A percentile compares a stretch with the other conserved stretches of the same genome.
Evolutionary conservation across 73 alveolate species (phyloP).

Genomic region (Paramecium sonneborni): DNA sequence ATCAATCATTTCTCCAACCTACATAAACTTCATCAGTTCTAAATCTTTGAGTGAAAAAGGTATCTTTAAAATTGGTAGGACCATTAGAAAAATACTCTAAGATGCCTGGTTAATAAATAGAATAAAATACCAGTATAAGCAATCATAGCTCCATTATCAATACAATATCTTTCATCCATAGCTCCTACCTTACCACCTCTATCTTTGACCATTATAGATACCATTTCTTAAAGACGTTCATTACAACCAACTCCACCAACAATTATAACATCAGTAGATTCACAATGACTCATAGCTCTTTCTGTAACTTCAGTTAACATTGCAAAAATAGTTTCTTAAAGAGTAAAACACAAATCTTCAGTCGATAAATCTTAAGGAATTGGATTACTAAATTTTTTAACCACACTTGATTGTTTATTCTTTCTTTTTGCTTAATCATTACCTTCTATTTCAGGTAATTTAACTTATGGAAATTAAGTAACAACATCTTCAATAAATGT

Average conservation of each 20-base stretch:
- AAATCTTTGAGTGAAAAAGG: constrained; percentile 95
- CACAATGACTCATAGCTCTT: constrained; percentile 99
- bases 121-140: constrained; percentile 94
- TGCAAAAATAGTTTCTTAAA: constrained; percentile 97
- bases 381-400: constrained; percentile 66
- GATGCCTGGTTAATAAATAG: neutral
- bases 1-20: constrained; percentile 80
- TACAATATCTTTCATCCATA: constrained; percentile 99
- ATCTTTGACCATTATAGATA: constrained; percentile 92
- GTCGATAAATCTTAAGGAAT: constrained; percentile 72
- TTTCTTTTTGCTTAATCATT: constrained; percentile 68
- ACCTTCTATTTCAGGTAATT: constrained; percentile 49
- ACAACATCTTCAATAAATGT: constrained; percentile 89
- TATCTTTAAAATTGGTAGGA: constrained; percentile 80
- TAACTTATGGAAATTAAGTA: constrained; percentile 60
- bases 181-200: constrained; percentile 98
- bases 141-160: constrained; percentile 99
- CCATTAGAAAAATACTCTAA: constrained; percentile 87
- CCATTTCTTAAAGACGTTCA: constrained; percentile 96
- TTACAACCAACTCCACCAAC: constrained; percentile 99
- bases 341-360: constrained; percentile 94
- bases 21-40: constrained; percentile 98
- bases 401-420: constrained; percentile 56
- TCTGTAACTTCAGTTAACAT: constrained; percentile 98
- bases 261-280: constrained; percentile 93